Percentiles rank a stretch among this genome's conserved stretches.
Evolutionary conservation across 331 rosid genomes (phyloP).

Genomic region (Stylosanthes scabra): DNA sequence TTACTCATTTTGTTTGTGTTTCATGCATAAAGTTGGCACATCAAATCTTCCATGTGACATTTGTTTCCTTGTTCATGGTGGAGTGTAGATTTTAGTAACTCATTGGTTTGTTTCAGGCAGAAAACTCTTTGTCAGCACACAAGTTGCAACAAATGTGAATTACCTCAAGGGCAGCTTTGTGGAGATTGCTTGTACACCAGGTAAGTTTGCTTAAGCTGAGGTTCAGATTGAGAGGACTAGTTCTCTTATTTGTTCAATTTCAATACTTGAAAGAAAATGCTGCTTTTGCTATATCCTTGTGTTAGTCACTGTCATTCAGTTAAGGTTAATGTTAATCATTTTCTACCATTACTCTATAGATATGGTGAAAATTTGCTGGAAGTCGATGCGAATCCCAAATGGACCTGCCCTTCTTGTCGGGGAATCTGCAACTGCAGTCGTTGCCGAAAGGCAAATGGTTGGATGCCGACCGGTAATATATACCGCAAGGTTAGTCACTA

Average conservation of each 20-base stretch:
- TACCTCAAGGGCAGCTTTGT: slow-evolving; percentile 68
- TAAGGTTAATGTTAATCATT: slow-evolving; percentile 5
- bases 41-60: slow-evolving; percentile 23
- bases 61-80: slow-evolving; percentile 17
- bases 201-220: slow-evolving; percentile 48
- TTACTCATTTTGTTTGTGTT: slow-evolving; percentile 8
- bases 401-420: slow-evolving; percentile 80
- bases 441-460: slow-evolving; percentile 74
- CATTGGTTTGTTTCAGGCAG: slow-evolving; percentile 60
- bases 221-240: slow-evolving; percentile 25
- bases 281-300: background rate
- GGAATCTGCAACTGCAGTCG: slow-evolving; percentile 78
- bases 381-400: slow-evolving; percentile 49
- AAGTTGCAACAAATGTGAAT: slow-evolving; percentile 62
- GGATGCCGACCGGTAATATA: slow-evolving; percentile 78
- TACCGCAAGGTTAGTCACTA: slow-evolving; percentile 62
- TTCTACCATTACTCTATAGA: slow-evolving; percentile 42
- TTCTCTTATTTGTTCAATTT: background rate
- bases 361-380: slow-evolving; percentile 83
- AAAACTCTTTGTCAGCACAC: slow-evolving; percentile 65
- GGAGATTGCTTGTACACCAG: slow-evolving; percentile 93
- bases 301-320: slow-evolving; percentile 4
- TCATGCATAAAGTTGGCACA: background rate
- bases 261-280: background rate
- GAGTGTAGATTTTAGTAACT: slow-evolving; percentile 10